Evolutionary conservation across 2,329 filamentous ascomycete species (phyloP).

Genomic region (Sporothrix luriei): DNA sequence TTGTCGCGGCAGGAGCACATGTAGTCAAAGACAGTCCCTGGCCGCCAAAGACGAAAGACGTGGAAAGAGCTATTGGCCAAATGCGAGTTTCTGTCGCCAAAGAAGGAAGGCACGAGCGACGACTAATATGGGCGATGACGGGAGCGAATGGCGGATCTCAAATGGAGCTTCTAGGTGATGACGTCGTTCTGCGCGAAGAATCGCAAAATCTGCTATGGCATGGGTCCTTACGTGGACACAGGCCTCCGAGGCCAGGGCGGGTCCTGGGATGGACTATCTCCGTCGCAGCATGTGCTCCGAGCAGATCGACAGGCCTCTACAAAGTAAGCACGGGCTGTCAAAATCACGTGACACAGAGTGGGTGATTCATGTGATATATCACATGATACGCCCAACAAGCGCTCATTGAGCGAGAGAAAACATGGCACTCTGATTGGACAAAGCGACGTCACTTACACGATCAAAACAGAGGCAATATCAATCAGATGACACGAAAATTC

Average conservation of each 20-base stretch:
- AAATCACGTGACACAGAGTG: not conserved
- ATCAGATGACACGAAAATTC: not conserved
- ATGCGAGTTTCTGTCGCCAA: not conserved
- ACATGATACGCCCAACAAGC: not conserved
- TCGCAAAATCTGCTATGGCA: constrained; percentile 5
- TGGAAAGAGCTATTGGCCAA: constrained; percentile 5
- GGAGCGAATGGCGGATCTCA: not conserved
- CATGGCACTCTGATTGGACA: not conserved
- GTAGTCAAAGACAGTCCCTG: constrained; percentile 10
- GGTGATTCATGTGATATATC: not conserved
- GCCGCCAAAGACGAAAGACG: not conserved
- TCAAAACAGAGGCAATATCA: not conserved
- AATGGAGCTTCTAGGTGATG: constrained; percentile 24
- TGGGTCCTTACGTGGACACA: constrained; percentile 17
- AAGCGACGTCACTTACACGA: constrained; percentile 21
- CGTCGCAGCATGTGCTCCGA: constrained; percentile 3
- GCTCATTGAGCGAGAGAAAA: not conserved
- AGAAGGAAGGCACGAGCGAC: constrained; percentile 3
- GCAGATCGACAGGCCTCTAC: too few species aligned
- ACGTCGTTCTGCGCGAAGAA: constrained; percentile 26
- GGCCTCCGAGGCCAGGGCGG: constrained; percentile 7
- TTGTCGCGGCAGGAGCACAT: constrained; percentile 17
- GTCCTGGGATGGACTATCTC: not conserved
- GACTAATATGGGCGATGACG: not conserved
- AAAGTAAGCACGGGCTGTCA: not conserved